These are phyloP conservation scores for Prunus yedoensis DNA, from an alignment of 331 rosid genomes.

Conservation along the genomic window DNA sequence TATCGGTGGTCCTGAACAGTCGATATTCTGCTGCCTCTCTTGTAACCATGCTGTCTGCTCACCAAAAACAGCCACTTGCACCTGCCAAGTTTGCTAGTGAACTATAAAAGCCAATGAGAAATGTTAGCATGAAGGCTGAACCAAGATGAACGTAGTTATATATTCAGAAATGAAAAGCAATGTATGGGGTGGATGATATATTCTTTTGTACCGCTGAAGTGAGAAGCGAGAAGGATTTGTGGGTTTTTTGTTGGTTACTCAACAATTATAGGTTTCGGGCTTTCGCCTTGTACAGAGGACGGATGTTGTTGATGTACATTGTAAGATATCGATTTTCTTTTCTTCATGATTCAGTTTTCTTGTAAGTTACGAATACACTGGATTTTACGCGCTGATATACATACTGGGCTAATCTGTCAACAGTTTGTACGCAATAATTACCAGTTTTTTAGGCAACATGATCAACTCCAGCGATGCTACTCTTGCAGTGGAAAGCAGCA, in stretches of 20 bases:
- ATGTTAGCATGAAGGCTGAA: constrained; percentile 7
- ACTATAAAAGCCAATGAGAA: constrained; percentile 1
- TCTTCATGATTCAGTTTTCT: constrained; percentile 7
- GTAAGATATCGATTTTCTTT: constrained; percentile 11
- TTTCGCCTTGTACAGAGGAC: constrained; percentile 38
- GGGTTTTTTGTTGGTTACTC: constrained; percentile 22
- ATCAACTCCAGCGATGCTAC: not conserved
- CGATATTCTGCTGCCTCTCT: constrained; percentile 7
- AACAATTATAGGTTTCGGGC: constrained; percentile 12
- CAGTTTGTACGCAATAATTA: not conserved
- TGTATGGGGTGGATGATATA: constrained; percentile 6
- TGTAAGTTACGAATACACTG: not conserved
- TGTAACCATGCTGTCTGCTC: constrained; percentile 17
- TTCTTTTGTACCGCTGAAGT: not conserved
- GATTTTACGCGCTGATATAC: too few relatives aligned
- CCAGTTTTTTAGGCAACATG: not conserved
- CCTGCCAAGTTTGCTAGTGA: not conserved
- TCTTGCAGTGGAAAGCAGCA: too few relatives aligned
- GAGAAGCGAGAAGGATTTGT: constrained; percentile 12
- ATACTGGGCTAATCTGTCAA: not conserved
- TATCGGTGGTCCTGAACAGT: not conserved
- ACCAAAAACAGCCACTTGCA: not conserved
- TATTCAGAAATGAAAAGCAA: constrained; percentile 1
- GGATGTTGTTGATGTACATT: constrained; percentile 20
- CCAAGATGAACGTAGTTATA: constrained; percentile 19